Evolutionary conservation across 108 stramenopile species (phyloP).

Genomic region (Cyclotella sp.): DNA sequence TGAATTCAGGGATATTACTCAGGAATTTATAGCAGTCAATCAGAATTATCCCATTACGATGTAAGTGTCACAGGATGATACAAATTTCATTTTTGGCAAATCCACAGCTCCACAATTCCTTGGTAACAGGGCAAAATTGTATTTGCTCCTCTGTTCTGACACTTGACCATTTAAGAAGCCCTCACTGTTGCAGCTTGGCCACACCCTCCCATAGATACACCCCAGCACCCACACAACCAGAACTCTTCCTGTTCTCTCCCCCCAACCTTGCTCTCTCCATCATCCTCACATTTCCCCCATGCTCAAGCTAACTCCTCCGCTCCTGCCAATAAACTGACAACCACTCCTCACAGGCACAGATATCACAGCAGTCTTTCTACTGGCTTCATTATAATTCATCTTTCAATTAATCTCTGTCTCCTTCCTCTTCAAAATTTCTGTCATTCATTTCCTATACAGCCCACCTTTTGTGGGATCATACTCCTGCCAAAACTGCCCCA

Average conservation of each 20-base stretch:
- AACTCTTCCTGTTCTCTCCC: not conserved
- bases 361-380: not conserved
- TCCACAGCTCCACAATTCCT: too few relatives aligned
- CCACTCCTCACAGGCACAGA: not conserved
- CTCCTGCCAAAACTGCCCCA: constrained; percentile 85
- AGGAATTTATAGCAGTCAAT: too few relatives aligned
- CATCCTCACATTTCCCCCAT: not conserved
- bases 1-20: too few relatives aligned
- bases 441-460: constrained; percentile 37
- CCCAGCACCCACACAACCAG: not conserved
- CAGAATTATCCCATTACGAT: too few relatives aligned
- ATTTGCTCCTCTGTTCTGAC: too few relatives aligned
- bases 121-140: too few relatives aligned
- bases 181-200: too few relatives aligned
- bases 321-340: not conserved
- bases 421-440: constrained; percentile 33
- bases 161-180: too few relatives aligned
- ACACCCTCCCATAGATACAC: too few relatives aligned
- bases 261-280: not conserved
- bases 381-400: not conserved
- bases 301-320: not conserved
- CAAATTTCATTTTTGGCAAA: too few relatives aligned
- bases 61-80: too few relatives aligned
- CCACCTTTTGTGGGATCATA: constrained; percentile 49
- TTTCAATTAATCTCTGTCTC: not conserved